Conservation (phyloP, 768 basidiomycete genomes). For the Mycena galericulata region DNA sequence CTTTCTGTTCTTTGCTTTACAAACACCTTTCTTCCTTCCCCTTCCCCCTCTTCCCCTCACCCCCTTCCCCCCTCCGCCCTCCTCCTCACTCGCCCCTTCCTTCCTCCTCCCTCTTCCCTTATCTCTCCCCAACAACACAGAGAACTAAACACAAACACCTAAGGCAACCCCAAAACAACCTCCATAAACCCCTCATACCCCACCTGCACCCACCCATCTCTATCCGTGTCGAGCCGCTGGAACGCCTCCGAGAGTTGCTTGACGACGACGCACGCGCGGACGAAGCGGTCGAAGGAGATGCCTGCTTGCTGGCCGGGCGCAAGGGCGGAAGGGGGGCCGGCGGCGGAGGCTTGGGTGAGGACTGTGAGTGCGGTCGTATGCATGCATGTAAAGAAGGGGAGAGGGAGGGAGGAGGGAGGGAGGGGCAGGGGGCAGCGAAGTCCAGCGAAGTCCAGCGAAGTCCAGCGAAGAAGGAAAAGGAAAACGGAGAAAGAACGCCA, state of each 20-base stretch:
- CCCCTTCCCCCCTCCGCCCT: no score
- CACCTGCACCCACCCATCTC: conserved; percentile 79
- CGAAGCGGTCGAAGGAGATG: conserved; percentile 89
- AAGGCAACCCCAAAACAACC: conserved; percentile 72
- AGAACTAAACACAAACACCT: no score
- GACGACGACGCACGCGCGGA: conserved; percentile 85
- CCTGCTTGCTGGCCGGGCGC: conserved; percentile 55
- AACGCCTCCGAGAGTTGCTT: conserved; percentile 84
- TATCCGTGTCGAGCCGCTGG: conserved; percentile 68
- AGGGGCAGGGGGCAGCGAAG: neutral
- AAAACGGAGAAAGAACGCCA: neutral
- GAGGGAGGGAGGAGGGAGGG: neutral
- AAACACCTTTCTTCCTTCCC: no score
- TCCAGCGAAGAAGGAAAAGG: neutral
- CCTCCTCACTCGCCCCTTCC: no score
- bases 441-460: neutral
- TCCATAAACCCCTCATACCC: conserved; percentile 81
- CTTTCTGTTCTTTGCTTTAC: no score
- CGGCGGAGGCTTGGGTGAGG: conserved; percentile 60
- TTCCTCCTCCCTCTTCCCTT: no score
- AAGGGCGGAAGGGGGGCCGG: conserved; percentile 39
- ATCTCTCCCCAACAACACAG: no score
- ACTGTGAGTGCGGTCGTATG: conserved; percentile 33
- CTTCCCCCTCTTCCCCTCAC: no score
- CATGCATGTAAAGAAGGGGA: neutral